A percentile compares a stretch with the other conserved stretches of the same genome.
phyloP scores from a whole-genome alignment of 495 filamentous ascomycete genomes.

The Echria macrotheca region DNA sequence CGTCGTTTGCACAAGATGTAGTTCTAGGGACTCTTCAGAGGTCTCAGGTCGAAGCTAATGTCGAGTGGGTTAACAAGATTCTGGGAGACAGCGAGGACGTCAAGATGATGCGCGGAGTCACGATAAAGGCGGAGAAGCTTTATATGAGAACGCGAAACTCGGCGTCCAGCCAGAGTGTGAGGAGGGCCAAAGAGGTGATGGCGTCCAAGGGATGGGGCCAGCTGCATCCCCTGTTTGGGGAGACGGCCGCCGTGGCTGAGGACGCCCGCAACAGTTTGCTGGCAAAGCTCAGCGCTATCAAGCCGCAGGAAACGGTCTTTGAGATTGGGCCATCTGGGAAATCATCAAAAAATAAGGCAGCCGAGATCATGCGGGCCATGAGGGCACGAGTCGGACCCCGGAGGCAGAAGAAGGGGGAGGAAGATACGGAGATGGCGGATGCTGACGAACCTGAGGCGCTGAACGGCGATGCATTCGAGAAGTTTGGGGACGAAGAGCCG shows the following conservation, averaged over 20 bases:
- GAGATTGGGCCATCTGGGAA: constrained; percentile 74
- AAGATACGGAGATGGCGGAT: constrained; percentile 29
- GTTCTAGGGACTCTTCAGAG: constrained; percentile 68
- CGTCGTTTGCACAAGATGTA: constrained; percentile 74
- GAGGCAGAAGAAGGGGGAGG: constrained; percentile 26
- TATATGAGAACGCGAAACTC: constrained; percentile 86
- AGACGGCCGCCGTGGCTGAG: constrained; percentile 56
- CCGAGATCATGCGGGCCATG: constrained; percentile 69
- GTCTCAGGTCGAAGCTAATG: constrained; percentile 62
- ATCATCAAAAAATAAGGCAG: constrained; percentile 57
- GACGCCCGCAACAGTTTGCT: constrained; percentile 77
- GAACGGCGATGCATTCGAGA: constrained; percentile 21
- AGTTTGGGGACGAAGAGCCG: constrained; percentile 36
- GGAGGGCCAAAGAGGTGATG: constrained; percentile 71
- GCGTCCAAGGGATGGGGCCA: constrained; percentile 60
- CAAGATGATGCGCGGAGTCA: constrained; percentile 58
- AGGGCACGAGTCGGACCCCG: constrained; percentile 55
- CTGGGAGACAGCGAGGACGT: constrained; percentile 73
- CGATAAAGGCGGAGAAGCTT: constrained; percentile 84
- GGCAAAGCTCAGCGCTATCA: constrained; percentile 74
- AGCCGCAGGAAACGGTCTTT: constrained; percentile 89
- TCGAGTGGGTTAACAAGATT: constrained; percentile 74
- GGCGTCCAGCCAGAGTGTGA: constrained; percentile 80
- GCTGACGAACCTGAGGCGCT: constrained; percentile 24
- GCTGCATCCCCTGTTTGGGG: constrained; percentile 71